Evolutionary conservation across 371 early-diverging fungal species (phyloP).

Genomic region (Lichtheimia corymbifera): DNA sequence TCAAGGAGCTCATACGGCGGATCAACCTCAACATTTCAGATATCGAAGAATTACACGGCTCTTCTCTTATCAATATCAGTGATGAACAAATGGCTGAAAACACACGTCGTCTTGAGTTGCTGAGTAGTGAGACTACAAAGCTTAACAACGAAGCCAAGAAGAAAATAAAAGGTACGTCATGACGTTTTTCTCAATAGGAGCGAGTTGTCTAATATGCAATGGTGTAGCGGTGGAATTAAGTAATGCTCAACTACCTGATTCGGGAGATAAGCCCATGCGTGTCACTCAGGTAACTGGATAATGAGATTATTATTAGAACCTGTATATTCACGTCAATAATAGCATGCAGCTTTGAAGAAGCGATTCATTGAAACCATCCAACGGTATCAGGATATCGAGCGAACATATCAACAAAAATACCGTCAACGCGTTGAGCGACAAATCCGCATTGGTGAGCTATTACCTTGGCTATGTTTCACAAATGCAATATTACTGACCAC

Average conservation of each 20-base stretch:
- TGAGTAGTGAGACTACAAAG: constrained; percentile 67
- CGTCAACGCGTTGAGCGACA: constrained; percentile 86
- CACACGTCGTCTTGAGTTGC: constrained; percentile 64
- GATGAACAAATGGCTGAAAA: constrained; percentile 69
- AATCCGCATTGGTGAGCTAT: constrained; percentile 72
- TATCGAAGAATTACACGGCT: constrained; percentile 72
- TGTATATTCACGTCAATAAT: constrained; percentile 2
- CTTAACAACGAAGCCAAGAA: constrained; percentile 63
- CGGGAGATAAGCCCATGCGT: constrained; percentile 70
- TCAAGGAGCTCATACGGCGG: constrained; percentile 65
- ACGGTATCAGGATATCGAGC: constrained; percentile 81
- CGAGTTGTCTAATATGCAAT: background rate
- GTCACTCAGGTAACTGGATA: constrained; percentile 53
- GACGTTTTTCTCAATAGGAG: background rate
- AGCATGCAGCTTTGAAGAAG: constrained; percentile 76
- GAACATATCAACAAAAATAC: constrained; percentile 79
- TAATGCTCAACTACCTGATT: constrained; percentile 45
- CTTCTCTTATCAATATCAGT: constrained; percentile 67
- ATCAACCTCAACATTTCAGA: constrained; percentile 64
- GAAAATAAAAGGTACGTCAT: constrained; percentile 54
- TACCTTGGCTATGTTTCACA: background rate
- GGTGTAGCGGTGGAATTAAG: constrained; percentile 59
- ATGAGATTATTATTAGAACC: too few relatives aligned
- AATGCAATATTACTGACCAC: too few relatives aligned
- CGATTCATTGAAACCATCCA: constrained; percentile 83